These are phyloP conservation scores for Wickerhamiella galacta DNA, from an alignment of 805 yeast genomes.

Conservation along the genomic window DNA sequence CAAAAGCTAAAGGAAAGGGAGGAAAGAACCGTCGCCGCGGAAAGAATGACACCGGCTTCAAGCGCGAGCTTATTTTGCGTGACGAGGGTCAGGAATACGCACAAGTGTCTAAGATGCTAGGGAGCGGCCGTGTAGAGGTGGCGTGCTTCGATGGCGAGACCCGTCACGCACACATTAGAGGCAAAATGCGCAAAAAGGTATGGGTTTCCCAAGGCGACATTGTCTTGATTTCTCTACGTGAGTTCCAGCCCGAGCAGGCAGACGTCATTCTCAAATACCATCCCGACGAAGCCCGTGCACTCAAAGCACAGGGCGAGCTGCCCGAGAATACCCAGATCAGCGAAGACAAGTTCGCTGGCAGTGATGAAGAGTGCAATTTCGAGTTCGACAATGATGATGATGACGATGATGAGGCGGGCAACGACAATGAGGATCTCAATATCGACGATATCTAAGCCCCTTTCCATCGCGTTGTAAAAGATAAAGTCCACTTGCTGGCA, in stretches of 20 bases:
- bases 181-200: constrained; percentile 96
- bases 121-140: constrained; percentile 94
- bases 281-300: constrained; percentile 94
- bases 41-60: constrained; percentile 84
- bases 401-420: constrained; percentile 51
- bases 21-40: constrained; percentile 87
- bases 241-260: constrained; percentile 95
- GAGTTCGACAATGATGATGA: constrained; percentile 92
- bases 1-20: constrained; percentile 60
- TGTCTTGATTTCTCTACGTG: constrained; percentile 87
- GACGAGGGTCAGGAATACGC: constrained; percentile 99
- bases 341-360: constrained; percentile 95
- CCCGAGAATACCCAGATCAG: constrained; percentile 95
- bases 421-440: constrained; percentile 53
- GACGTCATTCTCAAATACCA: constrained; percentile 94
- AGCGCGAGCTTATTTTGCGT: constrained; percentile 80
- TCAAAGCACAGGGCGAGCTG: constrained; percentile 88
- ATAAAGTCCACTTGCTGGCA: too few species aligned
- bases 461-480: neutral
- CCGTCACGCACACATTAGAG: constrained; percentile 96
- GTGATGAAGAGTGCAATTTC: constrained; percentile 93
- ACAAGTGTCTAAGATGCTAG: constrained; percentile 94
- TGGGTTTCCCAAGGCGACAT: constrained; percentile 99
- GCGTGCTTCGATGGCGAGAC: constrained; percentile 84
- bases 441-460: constrained; percentile 74